A percentile compares a stretch with the other conserved stretches of the same genome.
Conservation (phyloP, 164 flowering plant genomes). For the Berberis vulgaris region DNA sequence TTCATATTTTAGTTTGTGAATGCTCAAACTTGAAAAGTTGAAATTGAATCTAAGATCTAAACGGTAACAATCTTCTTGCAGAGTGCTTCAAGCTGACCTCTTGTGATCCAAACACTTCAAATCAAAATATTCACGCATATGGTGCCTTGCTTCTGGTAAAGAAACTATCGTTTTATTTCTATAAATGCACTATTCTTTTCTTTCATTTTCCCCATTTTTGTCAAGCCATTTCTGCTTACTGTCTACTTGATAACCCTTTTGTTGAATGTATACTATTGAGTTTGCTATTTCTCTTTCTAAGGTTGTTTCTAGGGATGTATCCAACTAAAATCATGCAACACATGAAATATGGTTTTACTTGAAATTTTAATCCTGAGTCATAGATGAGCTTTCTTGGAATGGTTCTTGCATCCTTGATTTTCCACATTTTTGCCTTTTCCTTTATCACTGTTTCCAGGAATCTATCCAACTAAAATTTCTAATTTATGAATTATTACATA, state of each 20-base stretch:
- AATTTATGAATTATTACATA: too few species aligned
- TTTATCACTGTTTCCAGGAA: too few species aligned
- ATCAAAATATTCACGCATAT: slow-evolving; percentile 76
- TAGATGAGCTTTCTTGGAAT: too few species aligned
- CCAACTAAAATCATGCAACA: neutral
- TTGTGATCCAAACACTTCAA: slow-evolving; percentile 50
- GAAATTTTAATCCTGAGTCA: too few species aligned
- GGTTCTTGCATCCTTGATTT: too few species aligned
- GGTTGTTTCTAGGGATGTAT: neutral
- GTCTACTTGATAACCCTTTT: too few species aligned
- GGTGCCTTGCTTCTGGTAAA: slow-evolving; percentile 81
- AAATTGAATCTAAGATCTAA: neutral
- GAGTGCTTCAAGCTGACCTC: slow-evolving; percentile 70
- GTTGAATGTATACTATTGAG: neutral
- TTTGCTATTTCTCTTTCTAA: neutral
- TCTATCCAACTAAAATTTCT: too few species aligned
- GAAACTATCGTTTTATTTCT: slow-evolving; percentile 1
- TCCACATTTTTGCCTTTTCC: too few species aligned
- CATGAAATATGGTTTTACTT: too few species aligned
- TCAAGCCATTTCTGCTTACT: too few species aligned
- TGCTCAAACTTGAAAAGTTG: neutral
- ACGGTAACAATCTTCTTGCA: slow-evolving; percentile 24
- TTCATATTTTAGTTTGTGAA: neutral
- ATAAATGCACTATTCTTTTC: neutral
- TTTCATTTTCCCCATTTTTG: neutral